phyloP scores from a whole-genome alignment of 1,284 basidiomycete species.

The Vanrija sp. region DNA sequence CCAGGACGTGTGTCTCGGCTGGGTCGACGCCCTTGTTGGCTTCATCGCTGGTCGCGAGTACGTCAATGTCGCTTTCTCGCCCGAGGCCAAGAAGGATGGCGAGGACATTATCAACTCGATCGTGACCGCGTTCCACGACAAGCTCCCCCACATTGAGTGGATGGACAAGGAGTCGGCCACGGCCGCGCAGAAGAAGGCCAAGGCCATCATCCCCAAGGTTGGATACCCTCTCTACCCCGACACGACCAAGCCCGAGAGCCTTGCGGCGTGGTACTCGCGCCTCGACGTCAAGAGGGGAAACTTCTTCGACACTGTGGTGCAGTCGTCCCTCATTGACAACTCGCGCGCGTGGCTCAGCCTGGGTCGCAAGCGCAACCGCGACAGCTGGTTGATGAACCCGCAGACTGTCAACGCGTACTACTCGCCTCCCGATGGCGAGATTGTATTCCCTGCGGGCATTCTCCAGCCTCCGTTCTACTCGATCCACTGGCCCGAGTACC shows the following conservation, averaged over 20 bases:
- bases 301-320: slow-evolving; percentile 72
- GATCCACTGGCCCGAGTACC: slow-evolving; percentile 72
- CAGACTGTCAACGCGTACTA: slow-evolving; percentile 49
- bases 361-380: slow-evolving; percentile 65
- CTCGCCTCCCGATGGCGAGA: slow-evolving; percentile 55
- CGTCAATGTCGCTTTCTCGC: slow-evolving; percentile 79
- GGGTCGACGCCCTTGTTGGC: slow-evolving; percentile 51
- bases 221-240: slow-evolving; percentile 78
- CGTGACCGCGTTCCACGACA: slow-evolving; percentile 75
- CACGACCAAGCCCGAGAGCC: slow-evolving; percentile 66
- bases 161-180: slow-evolving; percentile 81
- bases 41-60: slow-evolving; percentile 61
- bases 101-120: slow-evolving; percentile 81
- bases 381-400: slow-evolving; percentile 66
- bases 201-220: slow-evolving; percentile 48
- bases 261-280: slow-evolving; percentile 68
- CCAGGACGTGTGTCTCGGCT: slow-evolving; percentile 57
- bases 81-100: slow-evolving; percentile 72
- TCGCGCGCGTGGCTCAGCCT: slow-evolving; percentile 66
- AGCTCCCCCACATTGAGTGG: slow-evolving; percentile 76
- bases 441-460: slow-evolving; percentile 95
- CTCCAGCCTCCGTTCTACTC: slow-evolving; percentile 90
- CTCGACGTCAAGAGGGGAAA: slow-evolving; percentile 63
- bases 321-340: slow-evolving; percentile 38
- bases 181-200: slow-evolving; percentile 74